Evolutionary conservation across 495 filamentous ascomycete genomes (phyloP), one percentile per base, ranked within the genome.

Genomic region (Entonaema liquescens): DNA sequence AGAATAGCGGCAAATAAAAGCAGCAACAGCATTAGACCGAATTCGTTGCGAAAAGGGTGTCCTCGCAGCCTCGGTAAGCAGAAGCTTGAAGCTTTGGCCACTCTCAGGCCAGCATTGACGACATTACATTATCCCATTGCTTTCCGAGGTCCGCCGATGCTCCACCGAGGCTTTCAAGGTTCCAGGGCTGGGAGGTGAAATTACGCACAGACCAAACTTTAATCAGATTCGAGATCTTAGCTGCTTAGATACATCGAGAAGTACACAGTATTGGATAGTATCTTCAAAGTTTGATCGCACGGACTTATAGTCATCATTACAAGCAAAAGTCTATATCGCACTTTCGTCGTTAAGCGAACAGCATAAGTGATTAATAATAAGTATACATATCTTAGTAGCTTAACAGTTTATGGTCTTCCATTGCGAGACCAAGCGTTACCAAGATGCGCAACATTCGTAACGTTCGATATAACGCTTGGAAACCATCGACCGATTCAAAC

Each of bases 361-460:
- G 19, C 28, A 7, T 33, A 52, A 63, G 65, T 38, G 26, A 25
- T 26, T 25, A 33, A 5, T 33, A 33, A 5, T 49, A 23, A 50
- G 36, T 26, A 42, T 42, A 42, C 11, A 26, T 29, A 29, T 5
- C 23, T 5, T 15, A 28, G 13, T 17, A 12, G 31, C 42, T 26
- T 59, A 50, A 19, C 28, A 33, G 7, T 42, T 21, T 21, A 38
- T 59, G 59, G 59, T 61, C 50, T 64, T 17, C 13, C n/a, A 40
- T 17, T 31, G 29, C 55, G 23, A 26, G 2, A 11, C 40, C 19
- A 53, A 49, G 56, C 42, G 42, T 62, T 49, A 29, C 49, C 74
- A 85, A 80, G 57, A 95, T 95, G 92, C 89, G 92, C 74, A 95
- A 95, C 79, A 82, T 94, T 59, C 89, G 86, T 79, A 93, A 87